phyloP scores from a whole-genome alignment of 345 rosid species.

The Eutrema heterophyllum region DNA sequence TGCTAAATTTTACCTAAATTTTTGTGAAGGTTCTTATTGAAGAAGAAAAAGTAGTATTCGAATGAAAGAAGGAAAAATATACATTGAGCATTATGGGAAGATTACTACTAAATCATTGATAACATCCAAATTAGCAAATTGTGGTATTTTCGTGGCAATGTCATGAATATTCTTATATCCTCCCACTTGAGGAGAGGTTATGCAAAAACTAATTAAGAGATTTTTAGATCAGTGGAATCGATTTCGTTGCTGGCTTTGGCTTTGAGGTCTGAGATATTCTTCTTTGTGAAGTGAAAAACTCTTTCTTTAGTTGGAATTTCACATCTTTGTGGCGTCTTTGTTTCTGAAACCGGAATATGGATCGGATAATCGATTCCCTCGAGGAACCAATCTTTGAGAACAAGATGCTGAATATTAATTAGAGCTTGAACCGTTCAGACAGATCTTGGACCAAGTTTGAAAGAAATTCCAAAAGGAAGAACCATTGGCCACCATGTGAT shows the following conservation, averaged over 20 bases:
- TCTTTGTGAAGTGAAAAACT: conserved; percentile 32
- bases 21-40: too few relatives aligned
- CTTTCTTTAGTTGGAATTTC: conserved; percentile 17
- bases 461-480: conserved; percentile 43
- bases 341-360: conserved; percentile 26
- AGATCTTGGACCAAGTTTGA: conserved; percentile 43
- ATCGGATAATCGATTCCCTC: conserved; percentile 1
- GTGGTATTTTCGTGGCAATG: too few relatives aligned
- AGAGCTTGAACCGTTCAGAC: neutral
- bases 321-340: neutral
- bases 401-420: neutral
- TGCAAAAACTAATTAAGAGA: neutral
- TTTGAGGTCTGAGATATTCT: conserved; percentile 27
- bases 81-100: too few relatives aligned
- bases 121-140: too few relatives aligned
- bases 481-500: conserved; percentile 42
- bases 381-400: conserved; percentile 28
- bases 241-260: conserved; percentile 32
- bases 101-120: too few relatives aligned
- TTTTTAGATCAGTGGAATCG: neutral
- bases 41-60: too few relatives aligned
- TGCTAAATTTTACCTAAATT: too few relatives aligned
- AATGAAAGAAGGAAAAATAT: too few relatives aligned
- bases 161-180: too few relatives aligned
- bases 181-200: too few relatives aligned